Conservation (phyloP, 345 rosid species). For the Eucalyptus curtisii region DNA sequence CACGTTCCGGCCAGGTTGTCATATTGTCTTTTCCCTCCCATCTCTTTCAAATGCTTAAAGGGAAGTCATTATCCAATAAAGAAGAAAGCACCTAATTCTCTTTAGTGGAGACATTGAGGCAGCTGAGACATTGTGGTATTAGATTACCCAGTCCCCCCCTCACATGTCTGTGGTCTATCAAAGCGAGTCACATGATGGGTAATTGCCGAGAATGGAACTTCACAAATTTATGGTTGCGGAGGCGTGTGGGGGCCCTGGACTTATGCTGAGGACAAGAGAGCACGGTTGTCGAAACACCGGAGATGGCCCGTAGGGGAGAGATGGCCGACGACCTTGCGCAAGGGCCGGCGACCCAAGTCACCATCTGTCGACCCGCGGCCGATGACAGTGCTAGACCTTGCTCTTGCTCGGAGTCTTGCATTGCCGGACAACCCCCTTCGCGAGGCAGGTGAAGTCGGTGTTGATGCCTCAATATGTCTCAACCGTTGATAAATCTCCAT, state of each 20-base stretch:
- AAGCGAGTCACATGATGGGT: neutral
- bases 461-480: neutral
- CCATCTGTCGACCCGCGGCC: too few relatives aligned
- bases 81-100: neutral
- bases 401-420: neutral
- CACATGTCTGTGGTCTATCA: neutral
- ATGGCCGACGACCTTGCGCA: neutral
- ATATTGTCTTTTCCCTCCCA: neutral
- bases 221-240: neutral
- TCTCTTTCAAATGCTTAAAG: neutral
- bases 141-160: accelerated
- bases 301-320: neutral
- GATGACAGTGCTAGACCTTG: neutral
- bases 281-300: accelerated
- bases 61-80: neutral
- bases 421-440: neutral
- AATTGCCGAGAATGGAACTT: neutral
- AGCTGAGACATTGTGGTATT: neutral
- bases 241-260: neutral
- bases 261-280: neutral
- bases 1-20: neutral
- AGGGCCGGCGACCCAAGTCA: neutral
- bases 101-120: neutral
- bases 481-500: neutral
- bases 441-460: accelerated